phyloP scores from a whole-genome alignment of 371 early-diverging fungal species.

The Mucor plumbeus region DNA sequence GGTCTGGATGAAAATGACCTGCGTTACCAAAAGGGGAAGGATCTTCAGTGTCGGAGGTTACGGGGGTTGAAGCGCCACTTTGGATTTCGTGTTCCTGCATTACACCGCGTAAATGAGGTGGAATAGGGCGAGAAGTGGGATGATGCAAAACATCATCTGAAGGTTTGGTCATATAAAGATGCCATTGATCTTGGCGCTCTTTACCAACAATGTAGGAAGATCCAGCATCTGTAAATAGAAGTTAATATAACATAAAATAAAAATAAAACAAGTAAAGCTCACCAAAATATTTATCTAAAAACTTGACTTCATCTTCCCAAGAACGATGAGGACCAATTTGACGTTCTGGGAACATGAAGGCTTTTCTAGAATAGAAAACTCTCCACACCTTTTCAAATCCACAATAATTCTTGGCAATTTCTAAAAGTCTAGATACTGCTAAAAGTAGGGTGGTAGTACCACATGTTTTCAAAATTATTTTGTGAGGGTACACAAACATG shows the following conservation, averaged over 20 bases:
- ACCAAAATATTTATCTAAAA: conserved; percentile 74
- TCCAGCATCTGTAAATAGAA: conserved; percentile 57
- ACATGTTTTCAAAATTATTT: conserved; percentile 95
- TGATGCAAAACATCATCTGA: conserved; percentile 56
- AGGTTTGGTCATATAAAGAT: conserved; percentile 84
- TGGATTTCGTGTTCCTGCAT: conserved; percentile 25
- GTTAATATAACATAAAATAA: not conserved
- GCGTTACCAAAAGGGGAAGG: conserved; percentile 52
- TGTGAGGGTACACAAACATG: conserved; percentile 95
- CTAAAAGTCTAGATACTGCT: conserved; percentile 83
- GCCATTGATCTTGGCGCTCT: conserved; percentile 94
- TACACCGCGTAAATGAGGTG: conserved; percentile 26
- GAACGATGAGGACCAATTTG: conserved; percentile 88
- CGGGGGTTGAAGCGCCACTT: conserved; percentile 46
- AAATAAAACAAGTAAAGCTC: conserved; percentile 17
- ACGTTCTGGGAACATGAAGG: conserved; percentile 94
- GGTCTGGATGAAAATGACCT: conserved; percentile 62
- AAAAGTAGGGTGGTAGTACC: conserved; percentile 93
- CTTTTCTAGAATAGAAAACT: conserved; percentile 94
- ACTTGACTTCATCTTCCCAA: conserved; percentile 90
- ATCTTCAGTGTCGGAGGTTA: conserved; percentile 34
- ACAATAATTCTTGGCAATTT: conserved; percentile 77
- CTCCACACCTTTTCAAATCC: conserved; percentile 79
- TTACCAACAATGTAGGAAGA: conserved; percentile 93
- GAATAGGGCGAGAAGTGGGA: not conserved